Evolutionary conservation across 2,329 filamentous ascomycete species (phyloP).

Genomic region (Chrysosporium keratinophilum): DNA sequence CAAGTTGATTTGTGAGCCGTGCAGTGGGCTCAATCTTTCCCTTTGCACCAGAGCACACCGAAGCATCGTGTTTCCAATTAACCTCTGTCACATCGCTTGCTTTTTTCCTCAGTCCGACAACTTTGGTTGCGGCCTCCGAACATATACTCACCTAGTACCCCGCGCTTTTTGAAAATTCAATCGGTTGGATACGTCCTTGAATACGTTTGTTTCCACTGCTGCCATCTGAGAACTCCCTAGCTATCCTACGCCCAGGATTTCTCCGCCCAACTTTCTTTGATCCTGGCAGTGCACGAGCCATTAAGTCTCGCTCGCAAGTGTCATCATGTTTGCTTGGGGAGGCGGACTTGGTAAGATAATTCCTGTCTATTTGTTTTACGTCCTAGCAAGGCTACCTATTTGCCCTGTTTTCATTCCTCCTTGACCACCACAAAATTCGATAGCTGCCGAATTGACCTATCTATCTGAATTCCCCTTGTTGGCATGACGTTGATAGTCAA

Average conservation of each 20-base stretch:
- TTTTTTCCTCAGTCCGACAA: no score
- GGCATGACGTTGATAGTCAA: background rate
- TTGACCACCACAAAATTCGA: background rate
- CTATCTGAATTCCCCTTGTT: background rate
- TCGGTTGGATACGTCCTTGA: no score
- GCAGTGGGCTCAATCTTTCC: no score
- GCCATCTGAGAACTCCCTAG: background rate
- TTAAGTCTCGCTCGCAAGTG: constrained; percentile 6
- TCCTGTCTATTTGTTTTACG: background rate
- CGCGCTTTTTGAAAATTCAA: no score
- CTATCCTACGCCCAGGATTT: no score
- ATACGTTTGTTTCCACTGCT: no score
- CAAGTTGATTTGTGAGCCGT: no score
- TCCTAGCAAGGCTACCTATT: background rate
- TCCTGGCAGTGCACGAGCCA: background rate
- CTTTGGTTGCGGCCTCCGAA: no score
- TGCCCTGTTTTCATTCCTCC: background rate
- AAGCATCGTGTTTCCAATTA: no score
- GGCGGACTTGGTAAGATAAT: constrained; percentile 15
- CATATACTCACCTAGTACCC: no score
- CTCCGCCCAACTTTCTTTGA: background rate
- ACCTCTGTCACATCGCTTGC: no score
- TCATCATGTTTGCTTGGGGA: constrained; percentile 18
- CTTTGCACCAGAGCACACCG: no score
- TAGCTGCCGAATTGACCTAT: background rate